Base-by-base conservation (phyloP, 2,329 filamentous ascomycete species). In the Scopulariopsis brevicaulis region DNA sequence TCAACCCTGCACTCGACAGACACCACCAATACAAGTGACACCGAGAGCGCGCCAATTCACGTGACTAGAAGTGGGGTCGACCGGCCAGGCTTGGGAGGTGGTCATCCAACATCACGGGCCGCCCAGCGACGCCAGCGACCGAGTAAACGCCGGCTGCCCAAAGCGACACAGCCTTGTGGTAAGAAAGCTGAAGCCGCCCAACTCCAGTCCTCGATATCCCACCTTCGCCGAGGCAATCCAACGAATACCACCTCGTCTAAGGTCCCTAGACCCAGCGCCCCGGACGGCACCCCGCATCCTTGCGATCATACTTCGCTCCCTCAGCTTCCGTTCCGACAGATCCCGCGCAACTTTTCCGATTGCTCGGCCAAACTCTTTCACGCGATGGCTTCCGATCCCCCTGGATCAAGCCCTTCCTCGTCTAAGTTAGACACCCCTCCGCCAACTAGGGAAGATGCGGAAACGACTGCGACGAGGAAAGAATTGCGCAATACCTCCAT, bases 401-500 rank as follows among this genome's bases (percentile, higher is more conserved):
- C 37, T 18, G 46, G 35, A 43, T 46, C 57, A 8, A 58, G 57
- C 48, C 57, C 52, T 18, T 25, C n/a, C 22, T 40, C 57, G 25
- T 25, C 20, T 20, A 53, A 46, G 20, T 65, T 65, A 32, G 68
- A 70, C 55, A 64, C 65, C 35, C 56, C 24, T 8, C 56, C 14
- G 55, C 58, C 54, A 40, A 24, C 55, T 37, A 77, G 73, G 58
- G 83, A 86, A 64, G 83, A 86, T 67, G 79, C 81, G 40, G 82
- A 83, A 65, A 86, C 83, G 48, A 80, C 80, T 59, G 82, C 82
- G 56, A 76, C 83, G 40, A 79, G 83, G 61, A 79, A 84, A 64
- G 83, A 86, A 70, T 75, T 86, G 48, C 83, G 80, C 70, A 81
- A 86, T 62, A 84, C 83, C 11, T 77, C 73, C 56, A 85, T 86